Base-by-base conservation (phyloP, 140 eudicot species). In the Stevia rebaudiana region DNA sequence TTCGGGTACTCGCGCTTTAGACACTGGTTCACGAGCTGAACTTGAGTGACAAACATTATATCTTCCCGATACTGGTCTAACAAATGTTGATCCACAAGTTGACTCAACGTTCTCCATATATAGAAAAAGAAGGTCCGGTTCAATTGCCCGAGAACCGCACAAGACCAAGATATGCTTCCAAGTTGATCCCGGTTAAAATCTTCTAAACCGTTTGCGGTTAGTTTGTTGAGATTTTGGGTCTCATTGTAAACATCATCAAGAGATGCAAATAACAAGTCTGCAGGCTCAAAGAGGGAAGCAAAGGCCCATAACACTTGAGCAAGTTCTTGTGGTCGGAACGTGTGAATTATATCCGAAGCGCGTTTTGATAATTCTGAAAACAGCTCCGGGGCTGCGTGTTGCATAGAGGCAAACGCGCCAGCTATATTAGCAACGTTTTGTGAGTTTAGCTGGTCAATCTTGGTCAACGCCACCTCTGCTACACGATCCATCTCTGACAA, bases 341-440 rank as follows among this genome's bases (percentile, higher is more conserved):
- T 88, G 63, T 75, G 78, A 21, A 85, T 73, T 44, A 88, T 81
- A 56, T 63, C 66, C 8, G 96, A 76, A 53, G 84, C 96, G 58
- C 86, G 78, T 69, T 70, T 71, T 6, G 92, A 73, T 64, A 91
- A 57, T 8, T 68, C 87, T 6, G 63, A 18, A 88, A 91, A 91
- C 37, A 91, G 89, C 15, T 78, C 81, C 0, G 96, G 96, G 11
- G 96, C 82, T 19, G 98, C 79, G 49, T 91, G 98, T 67, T 80
- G 88, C 98, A 91, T 91, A 8, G 98, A 84, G 11, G 98, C 95
- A 76, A 87, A 91, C n/a, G 96, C 98, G 18, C 98, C 98, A 1
- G 95, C 95, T n/a, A 87, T 31, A 69, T 88, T 91, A 8, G 98
- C 98, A 67, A 87, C 96, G 46, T 91, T 87, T 36, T 91, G 98